Conservation (phyloP, 805 yeast genomes). For the Isabelozyma pseudorhagii region DNA sequence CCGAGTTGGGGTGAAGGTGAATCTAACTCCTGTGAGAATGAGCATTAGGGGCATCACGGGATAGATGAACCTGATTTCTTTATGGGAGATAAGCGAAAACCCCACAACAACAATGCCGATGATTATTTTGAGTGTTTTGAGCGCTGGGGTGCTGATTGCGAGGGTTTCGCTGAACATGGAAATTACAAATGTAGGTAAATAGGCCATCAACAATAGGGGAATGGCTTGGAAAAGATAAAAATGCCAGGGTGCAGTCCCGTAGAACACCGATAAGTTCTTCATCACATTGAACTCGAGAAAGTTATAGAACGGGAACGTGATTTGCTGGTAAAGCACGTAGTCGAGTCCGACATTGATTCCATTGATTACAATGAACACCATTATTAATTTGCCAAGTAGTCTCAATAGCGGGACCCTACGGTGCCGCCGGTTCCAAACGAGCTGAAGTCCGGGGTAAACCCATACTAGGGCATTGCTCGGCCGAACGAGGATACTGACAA, state of each 20-base stretch:
- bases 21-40: slow-evolving; percentile 11
- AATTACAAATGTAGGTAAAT: slow-evolving; percentile 55
- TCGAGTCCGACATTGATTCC: slow-evolving; percentile 48
- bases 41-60: slow-evolving; percentile 78
- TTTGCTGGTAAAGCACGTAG: slow-evolving; percentile 52
- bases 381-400: slow-evolving; percentile 8
- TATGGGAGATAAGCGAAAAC: slow-evolving; percentile 73
- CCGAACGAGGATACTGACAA: slow-evolving; percentile 65
- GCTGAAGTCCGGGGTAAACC: slow-evolving; percentile 53
- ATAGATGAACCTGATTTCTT: slow-evolving; percentile 86
- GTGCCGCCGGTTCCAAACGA: slow-evolving; percentile 11
- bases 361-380: slow-evolving; percentile 25
- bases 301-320: slow-evolving; percentile 61
- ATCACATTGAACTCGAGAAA: slow-evolving; percentile 78
- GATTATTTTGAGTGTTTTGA: slow-evolving; percentile 14
- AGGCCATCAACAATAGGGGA: slow-evolving; percentile 70
- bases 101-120: slow-evolving; percentile 43
- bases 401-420: not conserved
- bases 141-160: slow-evolving; percentile 3
- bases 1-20: slow-evolving; percentile 3
- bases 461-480: slow-evolving; percentile 85
- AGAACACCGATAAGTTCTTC: slow-evolving; percentile 70
- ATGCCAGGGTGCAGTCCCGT: slow-evolving; percentile 82
- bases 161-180: slow-evolving; percentile 1
- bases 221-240: slow-evolving; percentile 81